phyloP scores from a whole-genome alignment of 2,329 filamentous ascomycete genomes.

The Colletotrichum liriopes region DNA sequence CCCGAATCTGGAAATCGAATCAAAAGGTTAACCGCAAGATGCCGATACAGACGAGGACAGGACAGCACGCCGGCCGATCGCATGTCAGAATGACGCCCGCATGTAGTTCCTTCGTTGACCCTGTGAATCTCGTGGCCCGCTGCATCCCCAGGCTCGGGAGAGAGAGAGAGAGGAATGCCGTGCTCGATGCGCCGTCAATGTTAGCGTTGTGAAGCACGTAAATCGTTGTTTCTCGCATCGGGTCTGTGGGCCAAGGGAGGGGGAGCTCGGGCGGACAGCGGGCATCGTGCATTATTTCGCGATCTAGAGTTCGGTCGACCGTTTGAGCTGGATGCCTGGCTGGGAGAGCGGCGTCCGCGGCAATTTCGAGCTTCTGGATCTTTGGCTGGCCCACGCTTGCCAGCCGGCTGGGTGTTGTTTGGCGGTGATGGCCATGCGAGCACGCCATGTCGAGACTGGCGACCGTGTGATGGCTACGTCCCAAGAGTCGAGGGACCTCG shows the following conservation, averaged over 20 bases:
- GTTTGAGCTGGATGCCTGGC: slow-evolving; percentile 18
- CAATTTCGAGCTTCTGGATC: not conserved
- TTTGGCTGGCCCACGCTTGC: not conserved
- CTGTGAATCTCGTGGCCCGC: not conserved
- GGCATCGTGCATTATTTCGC: slow-evolving; percentile 24
- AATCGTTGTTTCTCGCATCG: not conserved
- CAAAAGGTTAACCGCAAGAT: not conserved
- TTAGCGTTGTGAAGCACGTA: not conserved
- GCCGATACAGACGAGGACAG: not conserved
- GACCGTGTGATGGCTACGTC: slow-evolving; percentile 18
- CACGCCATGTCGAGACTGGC: slow-evolving; percentile 2
- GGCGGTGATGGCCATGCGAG: not conserved
- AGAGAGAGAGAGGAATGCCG: not conserved
- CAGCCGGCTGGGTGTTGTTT: not conserved
- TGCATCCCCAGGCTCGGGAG: not conserved
- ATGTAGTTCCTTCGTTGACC: not conserved
- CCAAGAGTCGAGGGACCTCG: not conserved
- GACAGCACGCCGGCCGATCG: slow-evolving; percentile 1
- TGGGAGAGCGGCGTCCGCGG: not conserved
- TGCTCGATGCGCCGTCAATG: not conserved
- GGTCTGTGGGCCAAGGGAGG: slow-evolving; percentile 15
- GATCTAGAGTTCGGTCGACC: slow-evolving; percentile 35
- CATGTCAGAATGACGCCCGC: not conserved
- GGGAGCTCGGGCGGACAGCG: slow-evolving; percentile 9
- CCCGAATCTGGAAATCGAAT: too few relatives aligned